Evolutionary conservation across 495 filamentous ascomycete species (phyloP), one percentile per base, ranked within the genome.

Genomic region (Tuber microsphaerosporum): DNA sequence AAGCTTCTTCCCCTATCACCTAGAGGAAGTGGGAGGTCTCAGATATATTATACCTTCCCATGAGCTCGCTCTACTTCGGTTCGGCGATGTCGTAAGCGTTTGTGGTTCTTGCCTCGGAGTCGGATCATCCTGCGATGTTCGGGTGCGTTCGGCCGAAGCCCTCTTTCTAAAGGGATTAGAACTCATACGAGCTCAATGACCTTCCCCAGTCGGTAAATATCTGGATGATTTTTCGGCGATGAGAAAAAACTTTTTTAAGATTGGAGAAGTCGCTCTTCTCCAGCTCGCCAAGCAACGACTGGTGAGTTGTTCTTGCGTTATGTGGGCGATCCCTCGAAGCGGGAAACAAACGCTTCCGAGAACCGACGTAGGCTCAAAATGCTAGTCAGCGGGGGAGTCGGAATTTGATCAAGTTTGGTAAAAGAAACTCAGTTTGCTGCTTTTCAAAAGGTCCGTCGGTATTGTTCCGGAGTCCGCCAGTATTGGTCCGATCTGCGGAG

Each of bases 221-320:
- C 56, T 65, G 26, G 31, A 65, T 34, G 26, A 34, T 17, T 65
- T 65, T 65, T 34, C 56, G 56, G 56, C 26, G 56, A 65, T 34
- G 56, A 65, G 56, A 65, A 34, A 26, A 65, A 65, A n/a, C 9
- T 48, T 65, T 34, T 65, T 17, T 34, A 65, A 65, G 26, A 65
- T 34, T 34, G 56, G 56, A 34, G 31, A 65, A 65, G 56, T 65
- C 26, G 26, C 56, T 34, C 56, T 65, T 65, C 56, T 65, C 56
- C 56, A 7, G 56, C 56, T 17, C 56, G 56, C 56, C 56, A 65
- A 65, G 56, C 39, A 26, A 65, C 26, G 56, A 65, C 34, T 6
- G 56, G 12, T 65, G 56, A 14, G 56, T 65, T 65, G 56, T 65
- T 65, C 56, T 34, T 34, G 56, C 56, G 56, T 65, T 65, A 65